phyloP scores from a whole-genome alignment of 768 basidiomycete species.

The Mycena galericulata region DNA sequence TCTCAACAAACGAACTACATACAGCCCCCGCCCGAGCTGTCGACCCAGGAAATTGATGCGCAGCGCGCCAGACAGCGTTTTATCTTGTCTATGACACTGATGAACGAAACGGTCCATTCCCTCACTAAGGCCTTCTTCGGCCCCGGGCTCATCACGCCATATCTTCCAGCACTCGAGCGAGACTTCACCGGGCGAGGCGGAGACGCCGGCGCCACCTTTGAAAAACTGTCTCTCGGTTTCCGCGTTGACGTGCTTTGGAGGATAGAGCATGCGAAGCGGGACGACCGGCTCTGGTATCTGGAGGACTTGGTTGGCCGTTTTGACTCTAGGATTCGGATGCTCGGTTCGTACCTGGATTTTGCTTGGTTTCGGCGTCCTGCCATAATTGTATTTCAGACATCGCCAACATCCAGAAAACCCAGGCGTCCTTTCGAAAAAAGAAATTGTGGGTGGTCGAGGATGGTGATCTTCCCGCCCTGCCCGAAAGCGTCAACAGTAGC shows the following conservation, averaged over 20 bases:
- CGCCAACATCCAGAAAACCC: background rate
- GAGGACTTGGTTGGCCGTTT: background rate
- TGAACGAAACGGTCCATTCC: too few species aligned
- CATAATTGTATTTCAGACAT: background rate
- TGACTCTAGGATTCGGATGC: background rate
- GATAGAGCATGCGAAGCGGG: background rate
- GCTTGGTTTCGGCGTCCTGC: background rate
- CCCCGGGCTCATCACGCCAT: too few species aligned
- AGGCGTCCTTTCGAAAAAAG: background rate
- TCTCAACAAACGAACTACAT: too few species aligned
- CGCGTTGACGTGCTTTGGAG: background rate
- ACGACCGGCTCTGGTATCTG: background rate
- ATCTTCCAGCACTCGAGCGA: too few species aligned
- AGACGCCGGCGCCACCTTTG: too few species aligned
- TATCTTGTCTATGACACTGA: too few species aligned
- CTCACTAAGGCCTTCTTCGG: too few species aligned
- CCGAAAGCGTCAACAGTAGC: background rate
- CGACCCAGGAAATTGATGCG: too few species aligned
- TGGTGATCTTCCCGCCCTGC: background rate
- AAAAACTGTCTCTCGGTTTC: background rate
- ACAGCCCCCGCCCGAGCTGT: too few species aligned
- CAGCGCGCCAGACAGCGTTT: too few species aligned
- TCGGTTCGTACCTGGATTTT: background rate
- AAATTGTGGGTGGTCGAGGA: background rate
- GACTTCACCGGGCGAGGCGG: too few species aligned